Evolutionary conservation across 495 filamentous ascomycete genomes (phyloP).

Genomic region (Sabuloglossum arenarium): DNA sequence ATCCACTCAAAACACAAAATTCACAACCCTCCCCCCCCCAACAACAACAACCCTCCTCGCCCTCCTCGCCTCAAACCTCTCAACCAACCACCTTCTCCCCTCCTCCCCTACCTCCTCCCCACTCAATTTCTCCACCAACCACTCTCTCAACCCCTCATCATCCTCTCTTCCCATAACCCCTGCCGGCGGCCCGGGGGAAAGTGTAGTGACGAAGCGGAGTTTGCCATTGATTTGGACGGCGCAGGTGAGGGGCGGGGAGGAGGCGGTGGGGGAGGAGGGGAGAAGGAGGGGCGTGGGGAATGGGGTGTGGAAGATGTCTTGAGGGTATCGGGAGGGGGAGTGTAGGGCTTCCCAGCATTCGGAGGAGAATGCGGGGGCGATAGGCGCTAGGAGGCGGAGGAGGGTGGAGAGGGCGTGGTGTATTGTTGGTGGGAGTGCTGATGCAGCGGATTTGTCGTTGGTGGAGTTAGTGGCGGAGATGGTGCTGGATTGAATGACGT

Average conservation of each 20-base stretch:
- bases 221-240: slow-evolving; percentile 65
- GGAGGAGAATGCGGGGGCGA: slow-evolving; percentile 56
- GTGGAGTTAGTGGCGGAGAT: slow-evolving; percentile 12
- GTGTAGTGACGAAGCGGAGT: slow-evolving; percentile 28
- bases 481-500: slow-evolving; percentile 27
- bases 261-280: slow-evolving; percentile 21
- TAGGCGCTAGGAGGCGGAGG: slow-evolving; percentile 50
- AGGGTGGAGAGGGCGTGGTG: slow-evolving; percentile 23
- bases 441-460: slow-evolving; percentile 7
- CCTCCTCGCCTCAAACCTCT: slow-evolving; percentile 27
- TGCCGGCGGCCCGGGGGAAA: slow-evolving; percentile 10
- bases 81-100: slow-evolving; percentile 25
- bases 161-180: slow-evolving; percentile 18
- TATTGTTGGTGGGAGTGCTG: slow-evolving; percentile 13
- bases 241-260: slow-evolving; percentile 22
- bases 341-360: slow-evolving; percentile 43
- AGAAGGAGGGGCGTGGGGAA: slow-evolving; percentile 37
- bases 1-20: no score
- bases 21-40: slow-evolving; percentile 26
- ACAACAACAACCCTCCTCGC: slow-evolving; percentile 24
- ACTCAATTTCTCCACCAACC: slow-evolving; percentile 34
- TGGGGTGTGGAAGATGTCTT: slow-evolving; percentile 26
- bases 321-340: not conserved
- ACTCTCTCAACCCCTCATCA: slow-evolving; percentile 23
- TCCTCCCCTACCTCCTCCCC: slow-evolving; percentile 24